Evolutionary conservation across 2,329 filamentous ascomycete genomes (phyloP), one percentile per base, ranked within the genome.

Genomic region (Fusarium foetens): DNA sequence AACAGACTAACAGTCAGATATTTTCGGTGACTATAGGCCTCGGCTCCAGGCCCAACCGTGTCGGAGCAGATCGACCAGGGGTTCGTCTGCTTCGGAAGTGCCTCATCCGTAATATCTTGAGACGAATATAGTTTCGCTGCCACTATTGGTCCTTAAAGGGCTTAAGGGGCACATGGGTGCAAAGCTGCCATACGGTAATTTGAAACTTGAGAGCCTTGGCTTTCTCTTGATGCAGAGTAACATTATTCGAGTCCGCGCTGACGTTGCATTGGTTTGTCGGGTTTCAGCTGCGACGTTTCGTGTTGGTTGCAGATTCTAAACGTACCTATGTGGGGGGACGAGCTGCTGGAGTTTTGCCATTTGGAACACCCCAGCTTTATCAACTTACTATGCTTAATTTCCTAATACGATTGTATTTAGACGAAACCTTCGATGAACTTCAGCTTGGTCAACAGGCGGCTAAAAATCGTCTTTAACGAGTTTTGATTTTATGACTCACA

Each of bases 61-160:
- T 60, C 52, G 58, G 48, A 57, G 57, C 52, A 58, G 55, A 38
- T 59, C 51, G 41, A 62, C 43, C 48, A 71, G 66, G 66, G 64
- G 70, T 46, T 19, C 29, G 39, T 48, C 31, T 64, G 66, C 46
- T 29, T 72, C 71, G 73, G 73, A 75, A 64, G 73, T 73, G 73
- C 71, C 54, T 73, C 69, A 76, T 62, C 70, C 69, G 73, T 51
- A 41, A 27, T 62, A 39, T 57, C 51, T 53, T 68, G 73, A 75
- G 71, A 75, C 73, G 48, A n/a, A 49, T 52, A 53, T 42, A 59
- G 73, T 75, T 76, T 75, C 73, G 66, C 59, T 35, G 33, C 36
- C 57, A 51, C 27, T 60, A 46, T 63, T 71, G 38, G 58, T 45
- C 46, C 33, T 25, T 53, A 49, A 31, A 46, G n/a, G 35, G 23